These are phyloP conservation scores for Penicillium psychrosexuale DNA, from an alignment of 2,329 filamentous ascomycete species.

Conservation along the genomic window DNA sequence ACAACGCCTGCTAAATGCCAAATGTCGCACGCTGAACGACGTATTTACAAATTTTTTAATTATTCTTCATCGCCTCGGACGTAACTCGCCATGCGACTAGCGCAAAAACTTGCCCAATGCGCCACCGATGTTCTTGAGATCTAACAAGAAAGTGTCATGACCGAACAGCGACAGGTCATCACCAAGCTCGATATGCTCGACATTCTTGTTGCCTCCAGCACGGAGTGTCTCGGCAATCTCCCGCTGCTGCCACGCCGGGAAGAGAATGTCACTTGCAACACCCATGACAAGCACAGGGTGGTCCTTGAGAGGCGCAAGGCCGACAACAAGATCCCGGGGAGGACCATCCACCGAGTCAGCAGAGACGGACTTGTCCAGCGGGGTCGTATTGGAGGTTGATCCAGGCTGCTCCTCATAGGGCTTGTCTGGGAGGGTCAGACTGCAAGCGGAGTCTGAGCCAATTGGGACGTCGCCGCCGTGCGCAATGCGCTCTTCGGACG, in stretches of 20 bases:
- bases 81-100: constrained; percentile 34
- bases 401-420: constrained; percentile 86
- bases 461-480: constrained; percentile 39
- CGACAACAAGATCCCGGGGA: constrained; percentile 74
- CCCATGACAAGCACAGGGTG: constrained; percentile 86
- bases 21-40: neutral
- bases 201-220: constrained; percentile 71
- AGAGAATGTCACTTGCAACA: constrained; percentile 92
- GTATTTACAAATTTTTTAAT: neutral
- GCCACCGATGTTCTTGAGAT: constrained; percentile 87
- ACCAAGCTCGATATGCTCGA: constrained; percentile 85
- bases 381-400: constrained; percentile 40
- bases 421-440: constrained; percentile 72
- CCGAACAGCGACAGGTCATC: constrained; percentile 94
- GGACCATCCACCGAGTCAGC: constrained; percentile 46
- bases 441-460: constrained; percentile 59
- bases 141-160: constrained; percentile 92
- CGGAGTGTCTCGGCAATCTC: constrained; percentile 85
- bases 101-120: constrained; percentile 75
- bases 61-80: neutral
- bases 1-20: constrained; percentile 5
- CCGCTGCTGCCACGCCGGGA: constrained; percentile 96
- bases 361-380: constrained; percentile 32
- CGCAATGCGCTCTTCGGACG: constrained; percentile 58
- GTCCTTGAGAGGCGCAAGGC: constrained; percentile 67